Base-by-base conservation (phyloP, 1,284 basidiomycete species). In the Leccinum laetum region DNA sequence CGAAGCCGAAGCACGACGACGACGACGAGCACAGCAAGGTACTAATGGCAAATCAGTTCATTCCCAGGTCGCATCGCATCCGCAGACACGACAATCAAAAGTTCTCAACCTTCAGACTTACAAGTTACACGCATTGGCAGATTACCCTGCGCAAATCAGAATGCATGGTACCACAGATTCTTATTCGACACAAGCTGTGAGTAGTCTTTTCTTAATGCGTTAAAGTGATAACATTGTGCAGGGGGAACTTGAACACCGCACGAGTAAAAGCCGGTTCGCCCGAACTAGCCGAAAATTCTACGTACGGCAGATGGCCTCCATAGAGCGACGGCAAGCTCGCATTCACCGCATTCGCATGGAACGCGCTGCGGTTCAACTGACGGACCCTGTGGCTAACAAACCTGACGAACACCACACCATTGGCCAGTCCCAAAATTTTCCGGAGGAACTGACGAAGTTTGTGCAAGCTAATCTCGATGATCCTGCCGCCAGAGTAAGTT, bases 381-480 rank as follows among this genome's bases (percentile, higher is more conserved):
- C 21, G 2, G 61, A 62, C 21, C 39, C 24, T 10, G 26, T 46
- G 21, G 37, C 52, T 3, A 37, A 63, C 21, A 8, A 16, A 14
- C 39, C 53, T 3, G 57, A 69, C 2, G 55, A 60, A 13, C 70
- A 70, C 41, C 64, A 72, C 46, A 57, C 61, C 41, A 70, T 75
- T 2, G 69, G 66, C 3, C 62, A 56, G 10, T 65, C 62, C 18
- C 64, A 66, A 39, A 69, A 67, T 52, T 62, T 64, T 37, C 59
- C 44, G 2, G 44, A 67, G 21, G 61, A 69, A 18, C 49, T 78
- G 7, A 58, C 58, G 2, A 32, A 58, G 7, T 74, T 70, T 65
- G n/a, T 69, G 16, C 52, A 55, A 37, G 16, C 10, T 16, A 56
- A 56, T 26, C 26, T 56, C 26, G 26, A 56, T 29, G 26, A 56